A percentile compares a stretch with the other conserved stretches of the same genome.
These are phyloP conservation scores for Prosopis cineraria DNA, from an alignment of 306 rosid genomes.

Conservation along the genomic window DNA sequence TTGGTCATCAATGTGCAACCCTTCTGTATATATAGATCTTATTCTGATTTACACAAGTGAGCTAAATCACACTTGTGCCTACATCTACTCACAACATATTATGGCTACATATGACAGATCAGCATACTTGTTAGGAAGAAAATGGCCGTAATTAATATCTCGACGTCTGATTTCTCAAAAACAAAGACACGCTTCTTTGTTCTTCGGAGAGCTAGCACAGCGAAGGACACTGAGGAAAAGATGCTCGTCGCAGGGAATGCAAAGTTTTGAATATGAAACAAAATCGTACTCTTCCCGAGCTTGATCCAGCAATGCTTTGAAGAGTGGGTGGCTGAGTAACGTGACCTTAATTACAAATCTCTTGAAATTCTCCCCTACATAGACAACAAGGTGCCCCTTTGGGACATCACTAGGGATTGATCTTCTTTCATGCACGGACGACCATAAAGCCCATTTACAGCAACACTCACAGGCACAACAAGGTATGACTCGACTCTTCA, in stretches of 20 bases:
- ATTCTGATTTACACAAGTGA: conserved; percentile 24
- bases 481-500: conserved; percentile 49
- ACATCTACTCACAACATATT: conserved; percentile 31
- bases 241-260: conserved; percentile 81
- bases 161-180: conserved; percentile 30
- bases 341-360: conserved; percentile 76
- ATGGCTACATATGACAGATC: conserved; percentile 35
- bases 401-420: conserved; percentile 90
- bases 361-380: conserved; percentile 76
- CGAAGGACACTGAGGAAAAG: conserved; percentile 64
- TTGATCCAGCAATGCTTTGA: conserved; percentile 82
- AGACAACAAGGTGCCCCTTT: conserved; percentile 91
- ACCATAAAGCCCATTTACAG: conserved; percentile 58
- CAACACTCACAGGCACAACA: conserved; percentile 54
- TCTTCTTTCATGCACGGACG: conserved; percentile 42
- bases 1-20: conserved; percentile 10
- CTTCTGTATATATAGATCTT: not conserved
- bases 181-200: conserved; percentile 29
- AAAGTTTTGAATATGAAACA: conserved; percentile 66
- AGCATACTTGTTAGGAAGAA: conserved; percentile 40
- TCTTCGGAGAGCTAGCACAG: conserved; percentile 49
- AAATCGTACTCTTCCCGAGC: conserved; percentile 82
- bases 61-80: conserved; percentile 27
- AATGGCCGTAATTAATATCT: conserved; percentile 20
- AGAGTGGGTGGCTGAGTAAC: conserved; percentile 79